Percentiles rank a stretch among this genome's conserved stretches.
phyloP scores from a whole-genome alignment of 768 basidiomycete genomes.

The Collybia sordida region DNA sequence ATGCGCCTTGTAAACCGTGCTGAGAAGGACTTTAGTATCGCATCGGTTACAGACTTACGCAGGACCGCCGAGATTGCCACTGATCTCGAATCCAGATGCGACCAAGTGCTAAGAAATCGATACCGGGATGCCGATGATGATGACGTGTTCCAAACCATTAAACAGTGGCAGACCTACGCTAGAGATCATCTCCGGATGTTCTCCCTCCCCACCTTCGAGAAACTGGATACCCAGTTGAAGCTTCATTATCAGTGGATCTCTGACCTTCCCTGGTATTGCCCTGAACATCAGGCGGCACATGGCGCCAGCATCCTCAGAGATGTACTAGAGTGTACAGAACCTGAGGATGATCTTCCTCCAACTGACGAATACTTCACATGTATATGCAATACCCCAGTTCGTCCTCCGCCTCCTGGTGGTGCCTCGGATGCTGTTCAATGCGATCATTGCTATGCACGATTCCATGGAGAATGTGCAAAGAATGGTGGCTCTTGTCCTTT shows the following conservation, averaged over 20 bases:
- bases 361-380: conserved; percentile 83
- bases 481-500: conserved; percentile 92
- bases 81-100: conserved; percentile 75
- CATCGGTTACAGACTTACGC: conserved; percentile 63
- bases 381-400: conserved; percentile 75
- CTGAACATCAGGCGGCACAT: conserved; percentile 63
- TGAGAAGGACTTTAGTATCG: conserved; percentile 76
- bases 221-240: conserved; percentile 65
- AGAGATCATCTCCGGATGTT: conserved; percentile 73
- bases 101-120: conserved; percentile 65
- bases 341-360: conserved; percentile 79
- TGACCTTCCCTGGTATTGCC: conserved; percentile 78
- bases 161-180: conserved; percentile 73
- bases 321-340: conserved; percentile 69
- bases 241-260: conserved; percentile 71
- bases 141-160: conserved; percentile 71
- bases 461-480: conserved; percentile 82
- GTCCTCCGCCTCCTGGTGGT: conserved; percentile 72
- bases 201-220: conserved; percentile 69
- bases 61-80: conserved; percentile 73
- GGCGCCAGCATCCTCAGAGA: conserved; percentile 68
- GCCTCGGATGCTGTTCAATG: conserved; percentile 87
- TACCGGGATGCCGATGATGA: conserved; percentile 51
- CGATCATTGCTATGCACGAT: conserved; percentile 84
- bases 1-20: conserved; percentile 66